Base-by-base conservation (phyloP, 768 basidiomycete species). In the Symmetrospora coprosmae region DNA sequence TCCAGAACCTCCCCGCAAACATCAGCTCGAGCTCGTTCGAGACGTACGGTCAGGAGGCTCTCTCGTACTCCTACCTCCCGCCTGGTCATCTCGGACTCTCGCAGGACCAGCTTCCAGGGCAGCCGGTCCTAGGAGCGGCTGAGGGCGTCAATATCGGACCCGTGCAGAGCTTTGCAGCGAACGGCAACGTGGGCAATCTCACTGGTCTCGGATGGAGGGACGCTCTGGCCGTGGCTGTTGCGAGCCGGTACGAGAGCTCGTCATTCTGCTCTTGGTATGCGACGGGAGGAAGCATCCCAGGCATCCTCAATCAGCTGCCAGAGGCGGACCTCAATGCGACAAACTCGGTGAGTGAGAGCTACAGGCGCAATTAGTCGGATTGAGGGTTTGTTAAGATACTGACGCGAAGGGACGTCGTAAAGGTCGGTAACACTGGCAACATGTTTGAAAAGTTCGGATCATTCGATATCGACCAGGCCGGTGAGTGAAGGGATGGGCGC, bases 191-290 rank as follows among this genome's bases (percentile, higher is more conserved):
- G 80, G 61, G 77, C 78, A 83, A 81, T 28, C 68, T 30, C 2
- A 61, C 79, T 0, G 74, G 70, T 8, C 65, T 85, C 85, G 21
- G 83, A 84, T 8, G 85, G 81, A 62, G 77, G 78, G 2, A 77
- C 73, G 0, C 64, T 66, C 11, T 63, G 17, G 76, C 76, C 66
- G 78, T 85, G 41, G 81, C 86, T 69, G 74, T 90, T 62, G 87
- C 85, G 7, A 91, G 92, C 69, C 79, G 91, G 37, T 92, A 90
- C 71, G 76, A 86, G 66, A 75, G 83, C 27, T 84, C 87, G 64
- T 81, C 81, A 1, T 78, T 92, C 63, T 94, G 91, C 72, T 87
- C 86, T 66, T 96, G 91, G 90, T 79, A 82, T 65, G 82, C 86
- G 13, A 94, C 89, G 0, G 91, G 91, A 33, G 91, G 91, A 4